A percentile compares a stretch with the other conserved stretches of the same genome.
Conservation (phyloP, 2,329 filamentous ascomycete species). For the Fusarium sp. region DNA sequence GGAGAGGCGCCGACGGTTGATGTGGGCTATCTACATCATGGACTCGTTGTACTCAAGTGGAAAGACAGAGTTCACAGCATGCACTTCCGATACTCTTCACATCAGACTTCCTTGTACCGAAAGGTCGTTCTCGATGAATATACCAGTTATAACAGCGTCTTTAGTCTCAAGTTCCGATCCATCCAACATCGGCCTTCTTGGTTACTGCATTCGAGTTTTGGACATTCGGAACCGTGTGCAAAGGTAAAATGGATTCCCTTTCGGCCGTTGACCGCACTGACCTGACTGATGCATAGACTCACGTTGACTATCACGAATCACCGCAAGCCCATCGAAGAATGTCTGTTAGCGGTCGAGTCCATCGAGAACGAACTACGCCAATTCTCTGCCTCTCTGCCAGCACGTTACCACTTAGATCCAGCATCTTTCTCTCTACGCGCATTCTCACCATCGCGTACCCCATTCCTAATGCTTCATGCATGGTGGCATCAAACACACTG, state of each 20-base stretch:
- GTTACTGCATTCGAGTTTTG: slow-evolving; percentile 7
- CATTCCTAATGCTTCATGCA: slow-evolving; percentile 40
- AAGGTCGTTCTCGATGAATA: slow-evolving; percentile 16
- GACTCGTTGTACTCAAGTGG: slow-evolving; percentile 27
- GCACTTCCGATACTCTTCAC: slow-evolving; percentile 5
- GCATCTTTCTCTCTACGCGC: slow-evolving; percentile 36
- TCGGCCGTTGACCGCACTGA: fast-evolving
- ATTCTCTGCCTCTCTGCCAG: slow-evolving; percentile 16
- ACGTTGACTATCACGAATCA: slow-evolving; percentile 37
- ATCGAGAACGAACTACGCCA: slow-evolving; percentile 21
- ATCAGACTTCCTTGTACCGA: slow-evolving; percentile 9
- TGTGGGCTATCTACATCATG: slow-evolving; percentile 38
- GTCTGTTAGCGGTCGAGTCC: slow-evolving; percentile 3
- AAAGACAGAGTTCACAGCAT: slow-evolving; percentile 18
- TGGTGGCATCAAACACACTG: slow-evolving; percentile 45
- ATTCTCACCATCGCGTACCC: slow-evolving; percentile 33
- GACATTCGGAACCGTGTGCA: slow-evolving; percentile 27
- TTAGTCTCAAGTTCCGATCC: background rate
- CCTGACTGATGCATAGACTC: slow-evolving; percentile 1
- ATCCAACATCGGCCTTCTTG: slow-evolving; percentile 7
- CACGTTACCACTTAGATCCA: slow-evolving; percentile 23
- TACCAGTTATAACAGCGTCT: background rate
- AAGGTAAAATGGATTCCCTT: background rate
- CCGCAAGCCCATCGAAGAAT: slow-evolving; percentile 19
- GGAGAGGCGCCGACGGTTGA: slow-evolving; percentile 31